Base-by-base conservation (phyloP, 2,329 filamentous ascomycete genomes). In the Hypocrella siamensis region DNA sequence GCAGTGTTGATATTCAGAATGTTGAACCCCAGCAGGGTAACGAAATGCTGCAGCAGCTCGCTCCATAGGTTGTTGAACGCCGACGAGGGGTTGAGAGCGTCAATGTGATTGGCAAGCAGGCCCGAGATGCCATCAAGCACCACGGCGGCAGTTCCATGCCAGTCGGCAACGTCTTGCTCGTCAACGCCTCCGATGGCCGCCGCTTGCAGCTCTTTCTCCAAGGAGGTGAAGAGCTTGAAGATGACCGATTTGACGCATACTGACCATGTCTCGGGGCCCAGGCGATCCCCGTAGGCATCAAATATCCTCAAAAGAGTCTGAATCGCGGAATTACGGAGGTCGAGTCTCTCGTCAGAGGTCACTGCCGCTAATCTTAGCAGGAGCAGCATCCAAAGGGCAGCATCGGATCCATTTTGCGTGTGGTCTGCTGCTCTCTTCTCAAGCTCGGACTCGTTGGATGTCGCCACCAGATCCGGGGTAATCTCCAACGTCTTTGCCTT, bases 241-340 rank as follows among this genome's bases (percentile, higher is more conserved):
- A 93, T 65, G 6, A 94, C 79, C 6, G 71, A 74, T 37, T 80
- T 76, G 34, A 93, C 69, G 43, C 85, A 90, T 18, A 88, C 66
- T 30, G 78, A 76, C 86, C 85, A 96, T 1, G 81, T 77, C 45
- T 79, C 72, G 0, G 82, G 66, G 26, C 70, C 76, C 4, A 94
- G 63, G 32, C 79, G 77, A 41, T 86, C 79, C 9, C 84, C 84
- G 40, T 92, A 92, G 2, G 83, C 85, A 49, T 93, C 85, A 39
- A 96, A 85, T 15, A 96, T 93, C 28, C 85, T 73, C 34, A 94
- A 67, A 4, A 96, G 60, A 0, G 88, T 94, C 51, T 94, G 88
- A 16, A 94, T 81, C 1, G 86, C 84, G 60, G 81, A 85, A 44
- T 88, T 88, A 27, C 83, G 69, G 27, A 90, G 63, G 47, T 93